Conservation (phyloP, 2,329 filamentous ascomycete species). For the Colletotrichum coccodes region DNA sequence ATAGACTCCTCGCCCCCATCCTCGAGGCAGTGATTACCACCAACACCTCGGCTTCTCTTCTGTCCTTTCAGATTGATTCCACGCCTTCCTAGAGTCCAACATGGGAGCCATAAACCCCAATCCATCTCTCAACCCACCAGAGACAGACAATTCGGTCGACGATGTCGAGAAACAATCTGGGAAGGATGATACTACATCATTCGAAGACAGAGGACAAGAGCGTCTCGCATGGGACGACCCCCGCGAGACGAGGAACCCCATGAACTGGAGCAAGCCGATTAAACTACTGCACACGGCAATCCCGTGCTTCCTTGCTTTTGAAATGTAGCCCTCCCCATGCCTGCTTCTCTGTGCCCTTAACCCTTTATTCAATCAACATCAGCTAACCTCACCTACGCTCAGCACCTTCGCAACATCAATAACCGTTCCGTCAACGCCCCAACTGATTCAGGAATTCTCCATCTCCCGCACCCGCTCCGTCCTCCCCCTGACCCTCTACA, state of each 20-base stretch:
- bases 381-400: not conserved
- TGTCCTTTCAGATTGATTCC: too few species aligned
- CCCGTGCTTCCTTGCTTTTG: slow-evolving; percentile 31
- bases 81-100: not conserved
- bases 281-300: slow-evolving; percentile 29
- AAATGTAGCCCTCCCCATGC: slow-evolving; percentile 13
- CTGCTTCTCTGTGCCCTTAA: not conserved
- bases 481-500: slow-evolving; percentile 69
- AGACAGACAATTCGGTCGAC: not conserved
- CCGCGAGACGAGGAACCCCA: slow-evolving; percentile 30
- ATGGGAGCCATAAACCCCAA: not conserved
- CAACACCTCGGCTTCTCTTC: too few species aligned
- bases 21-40: not conserved
- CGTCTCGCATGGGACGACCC: slow-evolving; percentile 22
- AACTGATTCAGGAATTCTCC: slow-evolving; percentile 28
- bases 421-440: slow-evolving; percentile 21
- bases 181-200: not conserved
- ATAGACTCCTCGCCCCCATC: not conserved
- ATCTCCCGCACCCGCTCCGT: slow-evolving; percentile 28
- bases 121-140: not conserved
- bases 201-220: not conserved
- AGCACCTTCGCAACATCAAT: slow-evolving; percentile 33
- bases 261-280: slow-evolving; percentile 25
- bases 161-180: slow-evolving; percentile 7
- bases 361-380: not conserved